Evolutionary conservation across 305 asterid species (phyloP), one percentile per base, ranked within the genome.

Genomic region (Rubia tinctorum): DNA sequence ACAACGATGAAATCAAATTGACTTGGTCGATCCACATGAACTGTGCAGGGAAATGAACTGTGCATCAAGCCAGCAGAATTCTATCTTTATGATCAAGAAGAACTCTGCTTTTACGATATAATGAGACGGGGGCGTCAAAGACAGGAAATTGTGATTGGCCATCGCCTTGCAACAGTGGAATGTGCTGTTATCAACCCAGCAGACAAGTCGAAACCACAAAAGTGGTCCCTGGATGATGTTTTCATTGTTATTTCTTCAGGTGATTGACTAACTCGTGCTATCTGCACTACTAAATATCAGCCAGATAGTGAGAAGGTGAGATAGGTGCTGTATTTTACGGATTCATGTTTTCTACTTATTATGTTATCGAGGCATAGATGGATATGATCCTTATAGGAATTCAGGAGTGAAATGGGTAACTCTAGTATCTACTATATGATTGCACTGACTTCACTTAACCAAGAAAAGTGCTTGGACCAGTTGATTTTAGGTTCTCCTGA

Each of bases 31-130:
- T 7, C 66, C 69, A 18, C 47, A 34, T 59, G 55, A 62, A 64
- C 63, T 75, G 18, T 80, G 77, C 91, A 94, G 99, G 98, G 99
- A 75, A 90, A 88, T 75, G 96, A 94, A 85, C 82, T 91, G 97
- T 94, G 97, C 88, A 94, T 94, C 78, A 94, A 90, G 86, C 91
- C 97, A 13, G 97, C 97, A 69, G 99, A 91, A 75, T 94, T 87
- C 85, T 94, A 94, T 83, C 91, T 94, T 14, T 90, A 91, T 73
- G 97, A 94, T 85, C 96, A 91, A 86, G 99, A 91, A 82, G 99
- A 94, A 73, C 78, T 91, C 73, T 82, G 97, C 78, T 94, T 94
- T 84, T 85, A 77, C 2, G 98, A 94, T 59, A 90, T 91, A 79
- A 90, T 91, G 97, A 78, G 81, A 8, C 83, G 97, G 86, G 97